These are phyloP conservation scores for Acanthamoeba royreba DNA, from an alignment of 208 protist species.

Conservation along the genomic window DNA sequence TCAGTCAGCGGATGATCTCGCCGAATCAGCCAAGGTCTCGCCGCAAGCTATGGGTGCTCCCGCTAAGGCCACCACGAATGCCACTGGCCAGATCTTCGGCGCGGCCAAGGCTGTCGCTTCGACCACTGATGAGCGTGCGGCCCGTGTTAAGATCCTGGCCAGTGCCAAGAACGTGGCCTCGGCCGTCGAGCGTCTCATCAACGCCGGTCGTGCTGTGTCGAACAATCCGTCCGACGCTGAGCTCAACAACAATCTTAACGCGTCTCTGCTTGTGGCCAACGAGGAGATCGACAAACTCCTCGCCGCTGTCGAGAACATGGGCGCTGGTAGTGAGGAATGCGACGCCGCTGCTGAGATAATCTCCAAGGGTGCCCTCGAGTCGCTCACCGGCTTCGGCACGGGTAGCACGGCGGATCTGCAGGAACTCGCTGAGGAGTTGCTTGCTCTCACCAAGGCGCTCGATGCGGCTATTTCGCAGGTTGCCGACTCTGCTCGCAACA, in stretches of 20 bases:
- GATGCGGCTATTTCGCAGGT: slow-evolving; percentile 14
- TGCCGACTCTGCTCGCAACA: slow-evolving; percentile 20
- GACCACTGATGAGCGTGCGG: slow-evolving; percentile 21
- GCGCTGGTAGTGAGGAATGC: slow-evolving; percentile 43
- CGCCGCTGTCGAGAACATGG: slow-evolving; percentile 11
- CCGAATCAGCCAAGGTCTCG: slow-evolving; percentile 41
- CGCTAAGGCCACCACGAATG: slow-evolving; percentile 31
- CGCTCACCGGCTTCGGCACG: slow-evolving; percentile 36
- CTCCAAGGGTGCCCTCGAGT: slow-evolving; percentile 18
- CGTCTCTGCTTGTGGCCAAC: neutral
- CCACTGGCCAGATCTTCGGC: slow-evolving; percentile 25
- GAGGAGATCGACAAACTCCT: slow-evolving; percentile 42
- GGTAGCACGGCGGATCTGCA: slow-evolving; percentile 44
- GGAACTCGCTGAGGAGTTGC: slow-evolving; percentile 43
- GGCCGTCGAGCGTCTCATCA: slow-evolving; percentile 30
- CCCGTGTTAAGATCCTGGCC: slow-evolving; percentile 23
- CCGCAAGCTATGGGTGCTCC: slow-evolving; percentile 47
- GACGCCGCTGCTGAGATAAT: slow-evolving; percentile 21
- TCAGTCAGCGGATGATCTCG: neutral
- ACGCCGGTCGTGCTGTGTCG: slow-evolving; percentile 41
- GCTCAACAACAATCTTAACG: slow-evolving; percentile 31
- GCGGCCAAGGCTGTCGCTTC: slow-evolving; percentile 49
- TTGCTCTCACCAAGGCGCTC: slow-evolving; percentile 23
- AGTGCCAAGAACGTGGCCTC: slow-evolving; percentile 8
- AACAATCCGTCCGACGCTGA: slow-evolving; percentile 41